Evolutionary conservation across 1,284 basidiomycete genomes (phyloP), one percentile per base, ranked within the genome.

Genomic region (Omphalotus olearius): DNA sequence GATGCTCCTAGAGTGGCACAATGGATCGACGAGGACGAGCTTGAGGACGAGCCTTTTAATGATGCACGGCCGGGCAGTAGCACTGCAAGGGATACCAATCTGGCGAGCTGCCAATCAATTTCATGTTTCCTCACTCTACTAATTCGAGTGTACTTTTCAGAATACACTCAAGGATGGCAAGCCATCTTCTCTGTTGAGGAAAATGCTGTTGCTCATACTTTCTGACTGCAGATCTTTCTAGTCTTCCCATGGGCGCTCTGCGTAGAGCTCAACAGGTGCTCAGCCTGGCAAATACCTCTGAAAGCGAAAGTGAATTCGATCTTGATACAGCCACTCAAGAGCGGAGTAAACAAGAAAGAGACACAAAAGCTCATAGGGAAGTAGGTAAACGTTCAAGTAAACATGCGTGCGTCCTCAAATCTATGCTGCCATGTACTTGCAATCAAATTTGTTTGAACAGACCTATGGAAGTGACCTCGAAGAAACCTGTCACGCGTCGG

Each of bases 391-490:
- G 95, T 42, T 69, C 79, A 3, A 83, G 82, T 66, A 98, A 98
- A 65, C 89, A 97, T 71, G 93, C 95, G 88, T 95, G 68, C 60
- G 92, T 78, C n/a, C 45, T 14, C 16, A 13, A 45, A 26, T 35
- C 13, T 45, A 23, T 23, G 23, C 5, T 45, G 38, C 43, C 2
- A 18, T 30, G 46, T 28, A 26, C 28, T 46, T 46, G n/a, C 51
- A 54, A 45, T 20, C 45, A 56, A 41, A 45, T 48, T 10, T 20
- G 40, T 38, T 54, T 23, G 23, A 38, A 17, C 44, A 96, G 92
- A 1, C 96, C 93, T 3, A 80, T 74, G 37, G 92, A 93, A 61
- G 75, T 92, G 56, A 88, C 88, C 6, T 91, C 93, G 0, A 97
- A 96, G 67, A 80, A 79, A 59, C 92, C 93, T 0, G 92, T 97